These are phyloP conservation scores for Talaromyces amestolkiae DNA, from an alignment of 2,329 filamentous ascomycete genomes.

Conservation along the genomic window DNA sequence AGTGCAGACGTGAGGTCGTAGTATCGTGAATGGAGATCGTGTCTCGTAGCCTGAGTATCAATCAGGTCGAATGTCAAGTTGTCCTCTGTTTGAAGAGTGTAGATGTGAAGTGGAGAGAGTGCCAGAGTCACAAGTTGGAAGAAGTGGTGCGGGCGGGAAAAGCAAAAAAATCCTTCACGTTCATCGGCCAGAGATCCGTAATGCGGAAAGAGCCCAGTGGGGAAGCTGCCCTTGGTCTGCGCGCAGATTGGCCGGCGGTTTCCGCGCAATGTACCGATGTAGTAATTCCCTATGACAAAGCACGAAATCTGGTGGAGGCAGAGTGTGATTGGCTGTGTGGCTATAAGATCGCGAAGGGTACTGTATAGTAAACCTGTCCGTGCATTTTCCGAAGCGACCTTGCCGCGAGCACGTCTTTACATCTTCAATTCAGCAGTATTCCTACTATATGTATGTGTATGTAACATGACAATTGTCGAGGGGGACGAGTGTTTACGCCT, in stretches of 20 bases:
- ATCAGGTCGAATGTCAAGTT: neutral
- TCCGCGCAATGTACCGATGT: neutral
- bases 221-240: neutral
- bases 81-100: neutral
- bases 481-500: neutral
- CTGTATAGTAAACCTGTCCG: neutral
- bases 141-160: slow-evolving; percentile 2
- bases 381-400: slow-evolving; percentile 1
- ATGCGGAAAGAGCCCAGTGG: neutral
- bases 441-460: too few species aligned
- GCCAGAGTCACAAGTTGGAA: neutral
- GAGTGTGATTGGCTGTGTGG: neutral
- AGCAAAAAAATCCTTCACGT: slow-evolving; percentile 7
- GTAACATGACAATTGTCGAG: too few species aligned
- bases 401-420: neutral
- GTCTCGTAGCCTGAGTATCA: neutral
- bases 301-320: neutral
- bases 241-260: neutral
- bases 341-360: neutral
- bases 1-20: neutral
- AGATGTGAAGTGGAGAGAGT: neutral
- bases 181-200: slow-evolving; percentile 3
- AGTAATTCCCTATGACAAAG: slow-evolving; percentile 2
- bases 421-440: neutral
- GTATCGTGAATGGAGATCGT: neutral